These are phyloP conservation scores for Zea mays DNA, from an alignment of 176 grass and related monocot genomes.

Conservation along the genomic window DNA sequence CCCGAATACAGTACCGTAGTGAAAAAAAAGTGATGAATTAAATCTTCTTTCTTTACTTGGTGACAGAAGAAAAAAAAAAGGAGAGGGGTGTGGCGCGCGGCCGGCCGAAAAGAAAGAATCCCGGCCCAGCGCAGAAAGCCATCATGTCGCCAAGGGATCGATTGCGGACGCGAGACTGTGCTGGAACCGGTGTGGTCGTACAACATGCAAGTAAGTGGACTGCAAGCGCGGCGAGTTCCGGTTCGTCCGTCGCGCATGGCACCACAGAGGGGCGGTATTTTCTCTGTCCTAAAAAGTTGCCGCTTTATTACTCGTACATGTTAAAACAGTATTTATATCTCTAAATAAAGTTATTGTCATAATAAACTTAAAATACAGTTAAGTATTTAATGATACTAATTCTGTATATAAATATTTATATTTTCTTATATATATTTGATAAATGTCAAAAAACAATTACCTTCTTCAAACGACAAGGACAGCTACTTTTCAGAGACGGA, in stretches of 20 bases:
- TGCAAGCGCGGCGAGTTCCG: background rate
- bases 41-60: background rate
- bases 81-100: background rate
- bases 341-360: too few species aligned
- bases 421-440: too few species aligned
- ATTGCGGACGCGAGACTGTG: background rate
- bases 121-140: constrained; percentile 3
- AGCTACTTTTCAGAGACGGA: too few species aligned
- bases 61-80: background rate
- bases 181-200: background rate
- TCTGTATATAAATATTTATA: too few species aligned
- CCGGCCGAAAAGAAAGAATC: background rate
- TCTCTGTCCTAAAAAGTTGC: too few species aligned
- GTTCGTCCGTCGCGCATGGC: background rate
- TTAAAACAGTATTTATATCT: too few species aligned
- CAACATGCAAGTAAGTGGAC: background rate
- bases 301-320: too few species aligned
- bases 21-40: background rate
- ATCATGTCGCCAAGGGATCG: background rate
- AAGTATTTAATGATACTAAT: too few species aligned
- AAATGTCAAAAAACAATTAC: too few species aligned
- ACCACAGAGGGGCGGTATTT: too few species aligned
- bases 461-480: too few species aligned
- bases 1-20: background rate
- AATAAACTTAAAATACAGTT: too few species aligned